Evolutionary conservation across 345 rosid species (phyloP).

Genomic region (Abelmoschus esculentus): DNA sequence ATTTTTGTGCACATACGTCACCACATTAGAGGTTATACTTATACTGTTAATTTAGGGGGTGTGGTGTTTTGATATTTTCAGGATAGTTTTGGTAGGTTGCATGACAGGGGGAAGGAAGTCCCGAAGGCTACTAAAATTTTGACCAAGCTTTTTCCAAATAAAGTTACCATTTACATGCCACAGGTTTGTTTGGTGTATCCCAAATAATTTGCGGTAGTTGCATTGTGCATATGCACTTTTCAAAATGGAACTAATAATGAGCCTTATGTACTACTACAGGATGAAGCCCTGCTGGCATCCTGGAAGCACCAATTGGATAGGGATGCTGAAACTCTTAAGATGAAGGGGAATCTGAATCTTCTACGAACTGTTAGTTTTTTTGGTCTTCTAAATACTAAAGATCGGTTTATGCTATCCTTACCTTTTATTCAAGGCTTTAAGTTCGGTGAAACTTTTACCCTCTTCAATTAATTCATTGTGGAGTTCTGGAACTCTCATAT

Average conservation of each 20-base stretch:
- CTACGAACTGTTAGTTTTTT: constrained; percentile 50
- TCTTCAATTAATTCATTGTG: neutral
- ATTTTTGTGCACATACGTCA: neutral
- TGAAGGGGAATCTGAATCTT: constrained; percentile 60
- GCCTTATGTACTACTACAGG: constrained; percentile 16
- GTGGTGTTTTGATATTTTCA: constrained; percentile 29
- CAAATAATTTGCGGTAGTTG: constrained; percentile 7
- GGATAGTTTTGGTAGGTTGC: constrained; percentile 74
- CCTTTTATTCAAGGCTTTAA: neutral
- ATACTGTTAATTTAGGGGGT: constrained; percentile 12
- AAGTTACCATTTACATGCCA: constrained; percentile 81
- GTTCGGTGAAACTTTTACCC: neutral
- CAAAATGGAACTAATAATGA: neutral
- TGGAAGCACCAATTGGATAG: too few relatives aligned
- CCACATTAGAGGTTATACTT: neutral
- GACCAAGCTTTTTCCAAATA: constrained; percentile 72
- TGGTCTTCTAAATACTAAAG: neutral
- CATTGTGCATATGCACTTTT: neutral
- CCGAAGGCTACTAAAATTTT: constrained; percentile 60
- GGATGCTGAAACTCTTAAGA: too few relatives aligned
- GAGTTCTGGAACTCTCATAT: neutral
- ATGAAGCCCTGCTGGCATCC: too few relatives aligned
- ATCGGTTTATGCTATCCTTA: constrained; percentile 3
- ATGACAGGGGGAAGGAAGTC: constrained; percentile 72
- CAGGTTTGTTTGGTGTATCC: constrained; percentile 42